Percentiles rank a stretch among this genome's conserved stretches.
These are phyloP conservation scores for Fusarium tjaetaba DNA, from an alignment of 2,329 filamentous ascomycete species.

Conservation along the genomic window DNA sequence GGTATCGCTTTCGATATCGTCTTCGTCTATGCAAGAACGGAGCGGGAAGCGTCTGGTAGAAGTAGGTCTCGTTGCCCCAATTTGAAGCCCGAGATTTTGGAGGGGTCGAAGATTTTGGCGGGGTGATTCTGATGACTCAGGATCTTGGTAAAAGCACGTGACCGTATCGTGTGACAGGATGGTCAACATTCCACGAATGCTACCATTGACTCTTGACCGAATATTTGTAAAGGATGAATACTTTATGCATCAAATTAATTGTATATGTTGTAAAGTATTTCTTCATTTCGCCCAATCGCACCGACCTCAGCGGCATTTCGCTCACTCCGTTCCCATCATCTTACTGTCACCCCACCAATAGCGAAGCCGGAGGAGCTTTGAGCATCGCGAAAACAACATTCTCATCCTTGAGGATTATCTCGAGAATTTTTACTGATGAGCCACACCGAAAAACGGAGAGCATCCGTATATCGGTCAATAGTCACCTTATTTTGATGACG, in stretches of 20 bases:
- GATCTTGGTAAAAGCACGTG: conserved; percentile 25
- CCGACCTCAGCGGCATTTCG: neutral
- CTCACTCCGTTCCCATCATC: neutral
- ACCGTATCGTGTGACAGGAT: conserved; percentile 4
- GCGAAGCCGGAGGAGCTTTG: conserved; percentile 30
- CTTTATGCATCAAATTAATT: neutral
- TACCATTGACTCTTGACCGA: conserved; percentile 1
- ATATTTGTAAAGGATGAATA: neutral
- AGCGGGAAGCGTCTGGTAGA: conserved; percentile 22
- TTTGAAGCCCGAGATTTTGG: conserved; percentile 31
- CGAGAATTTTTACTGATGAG: neutral
- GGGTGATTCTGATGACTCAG: conserved; percentile 42
- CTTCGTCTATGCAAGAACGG: conserved; percentile 6
- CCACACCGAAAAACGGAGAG: conserved; percentile 10
- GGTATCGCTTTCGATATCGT: neutral
- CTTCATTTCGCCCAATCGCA: neutral
- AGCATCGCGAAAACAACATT: neutral
- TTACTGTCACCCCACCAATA: conserved; percentile 34
- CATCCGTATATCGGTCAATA: neutral
- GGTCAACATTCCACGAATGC: conserved; percentile 4
- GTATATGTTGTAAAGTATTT: neutral
- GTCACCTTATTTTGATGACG: neutral
- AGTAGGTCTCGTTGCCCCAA: conserved; percentile 36
- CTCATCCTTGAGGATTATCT: neutral
- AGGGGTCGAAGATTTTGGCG: conserved; percentile 43